Base-by-base conservation (phyloP, 805 yeast species). In the Candida odintsovae region DNA sequence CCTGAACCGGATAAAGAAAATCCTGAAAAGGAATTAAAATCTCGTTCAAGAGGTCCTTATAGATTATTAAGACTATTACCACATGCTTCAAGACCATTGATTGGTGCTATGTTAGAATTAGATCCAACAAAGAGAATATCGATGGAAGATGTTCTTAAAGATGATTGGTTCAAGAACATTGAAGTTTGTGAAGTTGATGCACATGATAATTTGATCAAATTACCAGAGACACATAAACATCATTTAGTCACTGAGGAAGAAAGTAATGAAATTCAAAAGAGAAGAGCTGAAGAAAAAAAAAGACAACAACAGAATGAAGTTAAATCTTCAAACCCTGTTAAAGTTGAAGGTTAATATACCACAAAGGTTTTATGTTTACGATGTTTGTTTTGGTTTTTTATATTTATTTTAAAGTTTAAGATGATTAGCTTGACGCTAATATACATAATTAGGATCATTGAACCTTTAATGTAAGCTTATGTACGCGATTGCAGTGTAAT, bases 61-160 rank as follows among this genome's bases (percentile, higher is more conserved):
- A 69, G 94, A 45, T 63, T 90, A 43, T 68, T 89, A 44, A 73
- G 87, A 48, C 68, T 86, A 45, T 69, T 92, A 48, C 97, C 97
- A 0, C 65, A 71, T 16, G 77, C 76, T 4, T 75, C 89, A 7
- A 73, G 95, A 38, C 68, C 65, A 2, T 65, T 90, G 28, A 75
- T 92, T 20, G 71, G 73, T 1, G 63, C 70, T 15, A 89, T 90
- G 94, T 69, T 92, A 35, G 73, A 66, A 29, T 55, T 89, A 19
- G 75, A 80, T 46, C 80, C 86, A 2, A 63, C 58, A 19, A 68
- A 75, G 43, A 77, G 97, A 47, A 76, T 77, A 19, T 61, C 76
- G 3, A 74, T 90, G 64, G 71, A 70, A 7, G 82, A 77, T 15
- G 75, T 90, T 3, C 48, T 74, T 40, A 13, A 46, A 2, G 83